These are phyloP conservation scores for Nicotiana knightiana DNA, from an alignment of 257 asterid species.

Conservation along the genomic window DNA sequence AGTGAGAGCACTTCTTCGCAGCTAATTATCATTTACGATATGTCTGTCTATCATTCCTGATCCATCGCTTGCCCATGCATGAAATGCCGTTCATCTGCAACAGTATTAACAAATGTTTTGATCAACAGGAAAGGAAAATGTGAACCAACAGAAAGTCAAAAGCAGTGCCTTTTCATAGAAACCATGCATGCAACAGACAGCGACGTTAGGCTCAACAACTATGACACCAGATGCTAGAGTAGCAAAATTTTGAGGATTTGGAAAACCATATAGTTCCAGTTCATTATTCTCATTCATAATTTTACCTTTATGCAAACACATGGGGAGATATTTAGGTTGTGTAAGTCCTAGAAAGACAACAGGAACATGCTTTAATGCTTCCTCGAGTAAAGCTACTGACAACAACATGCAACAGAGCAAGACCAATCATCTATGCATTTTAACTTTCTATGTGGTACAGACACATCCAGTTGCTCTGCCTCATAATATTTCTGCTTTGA, in stretches of 20 bases:
- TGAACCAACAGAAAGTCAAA: background rate
- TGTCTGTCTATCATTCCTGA: conserved; percentile 32
- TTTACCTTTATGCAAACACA: background rate
- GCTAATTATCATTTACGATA: background rate
- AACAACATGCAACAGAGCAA: too few species aligned
- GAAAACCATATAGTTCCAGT: background rate
- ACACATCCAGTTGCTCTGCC: background rate
- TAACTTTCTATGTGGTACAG: background rate
- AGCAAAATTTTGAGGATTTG: too few species aligned
- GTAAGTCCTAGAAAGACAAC: background rate
- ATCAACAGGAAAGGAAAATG: background rate
- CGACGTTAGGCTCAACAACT: background rate
- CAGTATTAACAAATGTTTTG: background rate
- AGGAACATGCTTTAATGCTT: background rate
- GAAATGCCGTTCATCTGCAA: conserved; percentile 63
- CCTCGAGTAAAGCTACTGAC: background rate
- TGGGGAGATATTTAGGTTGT: background rate
- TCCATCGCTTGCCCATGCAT: conserved; percentile 62
- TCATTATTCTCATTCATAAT: background rate
- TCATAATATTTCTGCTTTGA: too few species aligned
- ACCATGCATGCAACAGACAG: background rate
- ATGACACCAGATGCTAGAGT: background rate
- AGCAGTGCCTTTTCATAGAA: background rate
- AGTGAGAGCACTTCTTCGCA: background rate
- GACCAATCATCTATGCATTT: background rate